These are phyloP conservation scores for Yamadazyma dushanensis DNA, from an alignment of 1,139 yeast species.

Conservation along the genomic window DNA sequence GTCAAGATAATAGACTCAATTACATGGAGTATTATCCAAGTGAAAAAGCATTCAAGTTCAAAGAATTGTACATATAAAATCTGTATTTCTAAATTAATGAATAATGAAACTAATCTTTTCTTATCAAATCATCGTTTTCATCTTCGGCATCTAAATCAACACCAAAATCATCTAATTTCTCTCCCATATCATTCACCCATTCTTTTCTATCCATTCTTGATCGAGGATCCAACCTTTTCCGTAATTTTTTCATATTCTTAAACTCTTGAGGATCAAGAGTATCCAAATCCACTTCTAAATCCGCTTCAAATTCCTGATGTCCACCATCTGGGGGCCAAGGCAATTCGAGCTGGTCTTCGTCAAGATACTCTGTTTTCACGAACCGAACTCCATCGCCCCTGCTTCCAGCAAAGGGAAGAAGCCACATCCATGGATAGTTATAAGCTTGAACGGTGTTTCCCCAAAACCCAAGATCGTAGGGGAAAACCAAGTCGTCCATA, in stretches of 20 bases:
- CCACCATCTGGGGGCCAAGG: slow-evolving; percentile 94
- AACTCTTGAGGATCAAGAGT: slow-evolving; percentile 17
- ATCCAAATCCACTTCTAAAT: slow-evolving; percentile 21
- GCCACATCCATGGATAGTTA: slow-evolving; percentile 67
- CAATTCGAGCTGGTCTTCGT: slow-evolving; percentile 59
- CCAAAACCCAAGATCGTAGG: slow-evolving; percentile 73
- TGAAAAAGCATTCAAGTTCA: slow-evolving; percentile 48
- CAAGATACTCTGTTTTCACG: slow-evolving; percentile 51
- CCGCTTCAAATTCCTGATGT: slow-evolving; percentile 36
- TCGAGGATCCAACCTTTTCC: slow-evolving; percentile 31
- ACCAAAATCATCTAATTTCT: slow-evolving; percentile 77
- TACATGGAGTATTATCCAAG: slow-evolving; percentile 74
- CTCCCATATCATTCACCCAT: slow-evolving; percentile 85
- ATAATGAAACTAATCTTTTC: slow-evolving; percentile 2
- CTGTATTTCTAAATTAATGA: too few species aligned
- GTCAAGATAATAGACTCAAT: slow-evolving; percentile 47
- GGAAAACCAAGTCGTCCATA: slow-evolving; percentile 66
- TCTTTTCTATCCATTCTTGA: slow-evolving; percentile 35
- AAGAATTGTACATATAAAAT: slow-evolving; percentile 42
- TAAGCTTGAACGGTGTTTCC: slow-evolving; percentile 49
- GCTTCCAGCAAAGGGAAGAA: slow-evolving; percentile 67
- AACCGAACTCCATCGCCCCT: slow-evolving; percentile 45
- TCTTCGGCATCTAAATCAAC: slow-evolving; percentile 75
- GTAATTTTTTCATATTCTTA: slow-evolving; percentile 19
- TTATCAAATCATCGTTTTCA: slow-evolving; percentile 9